These are phyloP conservation scores for Curvularia lunata DNA, from an alignment of 2,329 filamentous ascomycete genomes.

Conservation along the genomic window DNA sequence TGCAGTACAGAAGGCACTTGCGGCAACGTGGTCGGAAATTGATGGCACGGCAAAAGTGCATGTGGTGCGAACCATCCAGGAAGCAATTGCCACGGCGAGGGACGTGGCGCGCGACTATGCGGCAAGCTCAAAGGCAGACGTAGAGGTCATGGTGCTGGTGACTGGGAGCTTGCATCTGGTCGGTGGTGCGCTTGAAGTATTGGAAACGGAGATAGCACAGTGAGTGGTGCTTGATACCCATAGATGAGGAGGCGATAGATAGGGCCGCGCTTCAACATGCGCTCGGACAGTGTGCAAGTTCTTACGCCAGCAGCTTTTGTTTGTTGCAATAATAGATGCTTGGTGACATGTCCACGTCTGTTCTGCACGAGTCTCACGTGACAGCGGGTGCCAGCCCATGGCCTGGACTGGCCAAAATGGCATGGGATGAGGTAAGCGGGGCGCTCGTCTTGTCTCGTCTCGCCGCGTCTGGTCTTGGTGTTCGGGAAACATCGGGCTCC, in stretches of 20 bases:
- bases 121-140: slow-evolving; percentile 32
- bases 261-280: slow-evolving; percentile 32
- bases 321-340: not conserved
- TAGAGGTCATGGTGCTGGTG: slow-evolving; percentile 68
- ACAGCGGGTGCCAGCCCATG: not conserved
- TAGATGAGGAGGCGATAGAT: slow-evolving; percentile 9
- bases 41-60: slow-evolving; percentile 56
- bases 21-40: slow-evolving; percentile 60
- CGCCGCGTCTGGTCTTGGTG: not conserved
- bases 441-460: not conserved
- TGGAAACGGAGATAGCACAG: slow-evolving; percentile 57
- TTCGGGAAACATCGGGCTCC: slow-evolving; percentile 18
- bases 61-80: slow-evolving; percentile 70
- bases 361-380: not conserved
- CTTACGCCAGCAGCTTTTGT: not conserved
- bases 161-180: slow-evolving; percentile 88
- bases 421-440: not conserved
- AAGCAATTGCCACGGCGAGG: slow-evolving; percentile 68
- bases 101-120: slow-evolving; percentile 44
- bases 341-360: not conserved
- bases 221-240: slow-evolving; percentile 24
- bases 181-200: slow-evolving; percentile 75
- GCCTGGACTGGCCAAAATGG: not conserved
- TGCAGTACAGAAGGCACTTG: slow-evolving; percentile 71
- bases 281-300: not conserved